phyloP scores from a whole-genome alignment of 345 rosid genomes.

The Linum trigynum region DNA sequence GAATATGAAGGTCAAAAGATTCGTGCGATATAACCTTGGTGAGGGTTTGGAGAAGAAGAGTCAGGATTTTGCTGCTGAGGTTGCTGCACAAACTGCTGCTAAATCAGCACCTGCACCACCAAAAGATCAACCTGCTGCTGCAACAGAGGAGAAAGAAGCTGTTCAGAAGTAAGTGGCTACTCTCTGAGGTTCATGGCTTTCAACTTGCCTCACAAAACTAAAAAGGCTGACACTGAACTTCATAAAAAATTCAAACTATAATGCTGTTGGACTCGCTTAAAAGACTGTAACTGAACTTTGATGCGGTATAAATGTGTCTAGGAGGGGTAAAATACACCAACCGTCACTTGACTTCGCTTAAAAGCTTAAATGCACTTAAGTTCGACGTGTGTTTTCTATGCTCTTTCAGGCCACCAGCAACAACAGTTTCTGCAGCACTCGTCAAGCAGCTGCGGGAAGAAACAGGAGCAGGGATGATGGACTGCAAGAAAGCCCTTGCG shows the following conservation, averaged over 20 bases:
- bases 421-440: slow-evolving; percentile 62
- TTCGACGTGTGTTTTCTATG: slow-evolving; percentile 1
- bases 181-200: neutral
- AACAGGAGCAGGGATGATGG: slow-evolving; percentile 99
- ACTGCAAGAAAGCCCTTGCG: slow-evolving; percentile 89
- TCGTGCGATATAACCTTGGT: slow-evolving; percentile 77
- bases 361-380: neutral
- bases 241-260: too few relatives aligned
- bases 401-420: slow-evolving; percentile 43
- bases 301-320: too few relatives aligned
- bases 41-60: slow-evolving; percentile 90
- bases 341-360: too few relatives aligned
- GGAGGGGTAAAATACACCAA: too few relatives aligned
- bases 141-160: slow-evolving; percentile 45
- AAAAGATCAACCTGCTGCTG: slow-evolving; percentile 38
- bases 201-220: neutral
- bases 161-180: slow-evolving; percentile 43
- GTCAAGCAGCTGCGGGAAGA: slow-evolving; percentile 92
- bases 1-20: slow-evolving; percentile 82
- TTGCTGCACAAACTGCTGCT: slow-evolving; percentile 83
- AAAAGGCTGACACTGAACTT: too few relatives aligned
- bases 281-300: too few relatives aligned
- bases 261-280: too few relatives aligned
- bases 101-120: slow-evolving; percentile 39
- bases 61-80: slow-evolving; percentile 95